Conservation (phyloP, 1,284 basidiomycete genomes). For the Melampsora allii-populina region DNA sequence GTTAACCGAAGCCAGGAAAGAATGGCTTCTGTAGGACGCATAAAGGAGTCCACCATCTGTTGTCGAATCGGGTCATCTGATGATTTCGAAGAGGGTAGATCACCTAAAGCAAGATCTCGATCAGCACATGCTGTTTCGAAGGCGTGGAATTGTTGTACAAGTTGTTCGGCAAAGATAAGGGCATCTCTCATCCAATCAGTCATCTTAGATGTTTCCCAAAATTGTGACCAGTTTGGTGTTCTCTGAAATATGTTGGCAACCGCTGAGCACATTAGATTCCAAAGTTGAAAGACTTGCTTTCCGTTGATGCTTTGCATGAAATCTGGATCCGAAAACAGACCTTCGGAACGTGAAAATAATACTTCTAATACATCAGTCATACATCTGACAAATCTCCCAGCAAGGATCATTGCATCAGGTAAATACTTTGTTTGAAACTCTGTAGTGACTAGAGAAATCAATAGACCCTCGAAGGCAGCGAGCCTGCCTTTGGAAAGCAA, state of each 20-base stretch:
- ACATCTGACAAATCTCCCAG: constrained; percentile 82
- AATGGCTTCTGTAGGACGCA: constrained; percentile 71
- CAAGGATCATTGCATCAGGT: constrained; percentile 77
- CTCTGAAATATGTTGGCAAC: constrained; percentile 76
- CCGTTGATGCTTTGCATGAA: constrained; percentile 57
- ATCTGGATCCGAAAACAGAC: constrained; percentile 61
- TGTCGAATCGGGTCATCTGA: constrained; percentile 55
- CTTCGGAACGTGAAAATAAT: constrained; percentile 68
- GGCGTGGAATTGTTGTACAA: constrained; percentile 71
- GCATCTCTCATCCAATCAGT: constrained; percentile 95
- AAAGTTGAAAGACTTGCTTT: constrained; percentile 63
- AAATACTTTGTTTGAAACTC: constrained; percentile 62
- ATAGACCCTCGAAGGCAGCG: constrained; percentile 66
- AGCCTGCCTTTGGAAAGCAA: constrained; percentile 66
- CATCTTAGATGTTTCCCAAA: constrained; percentile 77
- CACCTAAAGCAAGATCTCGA: constrained; percentile 44
- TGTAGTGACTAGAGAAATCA: constrained; percentile 65
- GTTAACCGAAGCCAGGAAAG: constrained; percentile 83
- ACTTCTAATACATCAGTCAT: constrained; percentile 85
- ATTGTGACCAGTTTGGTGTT: constrained; percentile 74
- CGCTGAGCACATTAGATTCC: constrained; percentile 74
- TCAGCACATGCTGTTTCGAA: constrained; percentile 67
- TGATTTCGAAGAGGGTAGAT: background rate
- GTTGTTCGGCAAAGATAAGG: constrained; percentile 78
- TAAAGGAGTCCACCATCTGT: constrained; percentile 72